Evolutionary conservation across 2,329 filamentous ascomycete species (phyloP).

Genomic region (Conoideocrella luteorostrata): DNA sequence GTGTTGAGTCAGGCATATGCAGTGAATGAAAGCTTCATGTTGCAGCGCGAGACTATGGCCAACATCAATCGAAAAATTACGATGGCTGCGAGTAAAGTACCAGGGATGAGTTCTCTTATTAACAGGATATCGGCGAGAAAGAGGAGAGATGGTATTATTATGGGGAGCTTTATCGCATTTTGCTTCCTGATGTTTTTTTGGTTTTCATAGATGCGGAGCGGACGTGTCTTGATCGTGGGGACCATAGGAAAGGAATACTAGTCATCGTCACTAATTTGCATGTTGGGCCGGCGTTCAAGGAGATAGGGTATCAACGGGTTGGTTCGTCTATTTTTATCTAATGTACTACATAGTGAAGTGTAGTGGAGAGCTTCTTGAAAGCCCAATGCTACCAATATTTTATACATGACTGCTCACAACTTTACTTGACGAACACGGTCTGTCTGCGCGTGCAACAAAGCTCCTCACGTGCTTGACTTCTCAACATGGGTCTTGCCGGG

Average conservation of each 20-base stretch:
- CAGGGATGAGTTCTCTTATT: conserved; percentile 88
- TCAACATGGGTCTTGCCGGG: conserved; percentile 24
- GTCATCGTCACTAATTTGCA: conserved; percentile 12
- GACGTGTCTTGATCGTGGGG: too few relatives aligned
- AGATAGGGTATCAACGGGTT: conserved; percentile 27
- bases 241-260: too few relatives aligned
- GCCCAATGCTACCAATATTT: background rate
- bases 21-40: conserved; percentile 82
- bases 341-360: conserved; percentile 22
- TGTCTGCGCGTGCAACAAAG: too few relatives aligned
- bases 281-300: conserved; percentile 24
- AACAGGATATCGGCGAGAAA: conserved; percentile 90
- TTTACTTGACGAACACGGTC: too few relatives aligned
- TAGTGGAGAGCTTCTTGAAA: background rate
- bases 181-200: conserved; percentile 85
- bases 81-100: conserved; percentile 81
- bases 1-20: conserved; percentile 95
- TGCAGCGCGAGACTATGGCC: conserved; percentile 81
- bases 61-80: conserved; percentile 90
- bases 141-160: conserved; percentile 87
- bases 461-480: conserved; percentile 14
- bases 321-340: conserved; percentile 1
- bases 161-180: conserved; percentile 84
- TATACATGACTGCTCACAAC: conserved; percentile 3
- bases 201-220: conserved; percentile 50